These are phyloP conservation scores for Russula compacta DNA, from an alignment of 768 basidiomycete genomes.

Conservation along the genomic window DNA sequence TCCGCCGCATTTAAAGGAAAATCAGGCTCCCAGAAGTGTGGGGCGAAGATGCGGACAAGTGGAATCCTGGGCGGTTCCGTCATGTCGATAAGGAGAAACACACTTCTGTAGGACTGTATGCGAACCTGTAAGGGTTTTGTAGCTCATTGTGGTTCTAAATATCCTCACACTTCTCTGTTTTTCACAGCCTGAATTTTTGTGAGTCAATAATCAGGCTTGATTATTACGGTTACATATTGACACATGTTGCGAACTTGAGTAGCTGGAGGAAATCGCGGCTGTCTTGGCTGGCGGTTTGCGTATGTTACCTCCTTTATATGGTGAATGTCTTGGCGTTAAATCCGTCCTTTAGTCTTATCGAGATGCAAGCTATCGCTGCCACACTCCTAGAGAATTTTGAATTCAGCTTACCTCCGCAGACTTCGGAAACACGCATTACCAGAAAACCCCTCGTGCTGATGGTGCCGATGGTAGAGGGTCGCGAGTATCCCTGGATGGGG, in stretches of 20 bases:
- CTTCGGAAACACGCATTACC: conserved; percentile 22
- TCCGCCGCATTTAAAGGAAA: background rate
- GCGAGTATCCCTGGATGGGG: conserved; percentile 29
- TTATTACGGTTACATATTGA: background rate
- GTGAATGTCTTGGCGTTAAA: background rate
- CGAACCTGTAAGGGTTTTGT: conserved; percentile 16
- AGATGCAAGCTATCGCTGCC: conserved; percentile 29
- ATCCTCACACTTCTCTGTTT: background rate
- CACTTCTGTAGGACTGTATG: conserved; percentile 18
- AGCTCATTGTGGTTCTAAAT: background rate
- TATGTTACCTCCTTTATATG: conserved; percentile 14
- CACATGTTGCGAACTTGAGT: background rate
- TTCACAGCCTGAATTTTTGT: conserved; percentile 4
- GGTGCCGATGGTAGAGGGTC: conserved; percentile 28
- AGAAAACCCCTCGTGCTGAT: conserved; percentile 28
- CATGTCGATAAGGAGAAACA: conserved; percentile 18
- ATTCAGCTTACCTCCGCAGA: conserved; percentile 27
- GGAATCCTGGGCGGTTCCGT: conserved; percentile 25
- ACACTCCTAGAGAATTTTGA: conserved; percentile 32
- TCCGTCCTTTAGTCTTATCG: conserved; percentile 24
- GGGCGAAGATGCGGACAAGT: conserved; percentile 27
- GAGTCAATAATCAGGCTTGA: background rate
- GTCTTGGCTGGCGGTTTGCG: conserved; percentile 26
- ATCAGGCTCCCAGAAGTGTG: conserved; percentile 24
- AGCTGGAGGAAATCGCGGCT: conserved; percentile 18